Percentiles rank a stretch among this genome's conserved stretches.
phyloP scores from a whole-genome alignment of 139 green algal genomes.

The Trebouxia sp. region DNA sequence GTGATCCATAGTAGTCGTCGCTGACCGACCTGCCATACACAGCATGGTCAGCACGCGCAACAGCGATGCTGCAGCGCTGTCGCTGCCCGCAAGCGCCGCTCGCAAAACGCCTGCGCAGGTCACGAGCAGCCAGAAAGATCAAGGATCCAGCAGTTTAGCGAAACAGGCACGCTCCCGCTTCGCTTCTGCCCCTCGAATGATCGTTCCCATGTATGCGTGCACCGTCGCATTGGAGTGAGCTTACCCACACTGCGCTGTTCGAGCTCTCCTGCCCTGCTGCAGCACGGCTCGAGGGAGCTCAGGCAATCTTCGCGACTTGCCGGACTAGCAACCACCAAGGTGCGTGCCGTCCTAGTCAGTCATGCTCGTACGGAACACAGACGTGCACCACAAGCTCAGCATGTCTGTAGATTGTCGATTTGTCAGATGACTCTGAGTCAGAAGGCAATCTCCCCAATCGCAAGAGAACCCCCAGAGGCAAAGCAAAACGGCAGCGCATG shows the following conservation, averaged over 20 bases:
- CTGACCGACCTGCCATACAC: no score
- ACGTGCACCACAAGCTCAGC: background rate
- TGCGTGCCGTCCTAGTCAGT: background rate
- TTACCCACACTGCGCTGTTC: no score
- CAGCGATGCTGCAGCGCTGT: background rate
- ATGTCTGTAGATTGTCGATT: background rate
- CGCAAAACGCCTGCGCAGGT: background rate
- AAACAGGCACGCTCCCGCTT: slow-evolving; percentile 12
- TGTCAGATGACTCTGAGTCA: background rate
- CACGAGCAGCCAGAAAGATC: background rate
- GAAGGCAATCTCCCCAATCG: background rate
- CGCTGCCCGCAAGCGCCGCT: background rate
- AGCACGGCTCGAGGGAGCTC: background rate
- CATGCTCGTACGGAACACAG: no score
- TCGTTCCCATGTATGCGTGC: no score
- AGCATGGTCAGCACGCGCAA: background rate
- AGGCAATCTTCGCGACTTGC: background rate
- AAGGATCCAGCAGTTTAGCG: background rate
- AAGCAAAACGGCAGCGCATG: background rate
- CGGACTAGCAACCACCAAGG: background rate
- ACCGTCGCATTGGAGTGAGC: no score
- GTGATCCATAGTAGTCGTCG: background rate
- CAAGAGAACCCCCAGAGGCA: background rate
- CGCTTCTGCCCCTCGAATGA: no score
- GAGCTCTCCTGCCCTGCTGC: background rate